Evolutionary conservation across 2,329 filamentous ascomycete genomes (phyloP).

Genomic region (Phaeoacremonium minimum): DNA sequence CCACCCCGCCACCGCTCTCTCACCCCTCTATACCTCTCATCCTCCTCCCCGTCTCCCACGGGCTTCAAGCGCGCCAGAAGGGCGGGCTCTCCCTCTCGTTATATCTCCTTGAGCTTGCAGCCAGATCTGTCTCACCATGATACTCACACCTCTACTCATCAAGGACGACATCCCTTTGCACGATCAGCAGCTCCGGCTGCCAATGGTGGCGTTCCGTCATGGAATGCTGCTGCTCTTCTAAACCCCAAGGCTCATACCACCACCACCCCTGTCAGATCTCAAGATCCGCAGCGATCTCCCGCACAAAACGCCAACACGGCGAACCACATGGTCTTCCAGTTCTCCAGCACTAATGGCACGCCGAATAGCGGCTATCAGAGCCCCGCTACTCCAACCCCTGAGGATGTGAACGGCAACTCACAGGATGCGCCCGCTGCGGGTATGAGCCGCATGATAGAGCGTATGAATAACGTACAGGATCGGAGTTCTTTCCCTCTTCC

Average conservation of each 20-base stretch:
- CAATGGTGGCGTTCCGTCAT: constrained; percentile 25
- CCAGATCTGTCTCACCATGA: constrained; percentile 11
- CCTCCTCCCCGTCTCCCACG: constrained; percentile 2
- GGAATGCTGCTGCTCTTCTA: constrained; percentile 35
- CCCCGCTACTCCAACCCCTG: not conserved
- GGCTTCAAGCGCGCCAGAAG: constrained; percentile 1
- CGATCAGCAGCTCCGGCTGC: not conserved
- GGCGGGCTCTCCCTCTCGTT: not conserved
- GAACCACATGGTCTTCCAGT: constrained; percentile 28
- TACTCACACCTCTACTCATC: constrained; percentile 11
- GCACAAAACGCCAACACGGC: constrained; percentile 17
- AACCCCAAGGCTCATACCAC: constrained; percentile 28
- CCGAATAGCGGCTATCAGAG: constrained; percentile 9
- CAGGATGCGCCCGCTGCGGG: constrained; percentile 22
- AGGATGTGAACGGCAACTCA: constrained; percentile 1
- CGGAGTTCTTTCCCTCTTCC: constrained; percentile 53
- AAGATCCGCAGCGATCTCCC: constrained; percentile 11
- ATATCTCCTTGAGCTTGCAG: constrained; percentile 3
- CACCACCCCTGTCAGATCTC: constrained; percentile 19
- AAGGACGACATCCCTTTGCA: constrained; percentile 21
- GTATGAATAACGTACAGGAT: constrained; percentile 69
- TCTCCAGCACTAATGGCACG: constrained; percentile 21
- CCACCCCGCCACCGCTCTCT: too few relatives aligned
- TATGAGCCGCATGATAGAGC: constrained; percentile 64
- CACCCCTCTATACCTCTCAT: constrained; percentile 1